Conservation (phyloP, 129 eudicot species). For the Apium graveolens region DNA sequence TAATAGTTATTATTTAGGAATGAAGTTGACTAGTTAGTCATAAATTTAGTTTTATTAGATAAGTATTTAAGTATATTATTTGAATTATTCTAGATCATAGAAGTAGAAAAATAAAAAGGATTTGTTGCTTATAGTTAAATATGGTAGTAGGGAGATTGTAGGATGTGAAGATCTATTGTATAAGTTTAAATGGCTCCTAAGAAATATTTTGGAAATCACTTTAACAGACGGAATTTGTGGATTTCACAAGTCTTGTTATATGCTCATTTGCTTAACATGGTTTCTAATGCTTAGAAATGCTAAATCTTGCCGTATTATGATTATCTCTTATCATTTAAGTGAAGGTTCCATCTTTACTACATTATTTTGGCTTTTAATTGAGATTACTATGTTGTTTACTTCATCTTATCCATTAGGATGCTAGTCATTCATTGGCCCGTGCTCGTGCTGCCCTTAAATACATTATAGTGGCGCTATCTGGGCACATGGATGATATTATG, state of each 20-base stretch:
- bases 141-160: not conserved
- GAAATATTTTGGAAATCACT: not conserved
- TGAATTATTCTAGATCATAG: not conserved
- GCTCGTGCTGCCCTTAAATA: conserved; percentile 91
- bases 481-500: conserved; percentile 87
- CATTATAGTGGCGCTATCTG: conserved; percentile 77
- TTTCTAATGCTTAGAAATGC: not conserved
- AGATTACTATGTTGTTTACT: conserved; percentile 3
- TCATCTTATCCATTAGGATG: conserved; percentile 36
- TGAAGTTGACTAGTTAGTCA: not conserved
- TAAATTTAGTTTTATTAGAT: not conserved
- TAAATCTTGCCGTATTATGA: not conserved
- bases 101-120: not conserved
- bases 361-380: not conserved
- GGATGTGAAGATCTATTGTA: not conserved
- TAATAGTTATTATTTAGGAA: not conserved
- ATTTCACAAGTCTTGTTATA: not conserved
- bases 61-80: not conserved
- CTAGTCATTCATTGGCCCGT: conserved; percentile 39
- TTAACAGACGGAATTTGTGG: not conserved
- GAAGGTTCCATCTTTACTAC: not conserved
- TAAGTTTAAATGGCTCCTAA: not conserved
- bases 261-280: not conserved
- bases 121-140: not conserved
- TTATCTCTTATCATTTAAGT: not conserved